These are phyloP conservation scores for Diaporthe batatas DNA, from an alignment of 2,329 filamentous ascomycete genomes.

Conservation along the genomic window DNA sequence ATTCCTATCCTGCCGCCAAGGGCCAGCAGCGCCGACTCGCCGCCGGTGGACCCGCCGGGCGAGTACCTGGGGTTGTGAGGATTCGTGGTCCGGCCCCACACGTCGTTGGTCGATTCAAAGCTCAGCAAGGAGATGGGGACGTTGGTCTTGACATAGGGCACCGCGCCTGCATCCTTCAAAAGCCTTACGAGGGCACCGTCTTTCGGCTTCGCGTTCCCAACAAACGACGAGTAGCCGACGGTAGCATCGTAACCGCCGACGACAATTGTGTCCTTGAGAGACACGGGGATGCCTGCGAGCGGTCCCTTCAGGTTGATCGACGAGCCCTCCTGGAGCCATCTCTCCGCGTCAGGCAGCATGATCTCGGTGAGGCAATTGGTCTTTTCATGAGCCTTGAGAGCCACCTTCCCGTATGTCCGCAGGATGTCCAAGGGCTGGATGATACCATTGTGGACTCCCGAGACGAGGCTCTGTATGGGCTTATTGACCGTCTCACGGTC, in stretches of 20 bases:
- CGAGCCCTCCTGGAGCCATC: constrained; percentile 69
- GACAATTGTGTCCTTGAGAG: constrained; percentile 83
- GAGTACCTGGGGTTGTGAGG: constrained; percentile 88
- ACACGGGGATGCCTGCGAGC: constrained; percentile 88
- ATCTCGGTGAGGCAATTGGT: constrained; percentile 94
- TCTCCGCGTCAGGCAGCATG: constrained; percentile 82
- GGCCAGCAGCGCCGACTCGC: constrained; percentile 85
- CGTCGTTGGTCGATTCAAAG: constrained; percentile 82
- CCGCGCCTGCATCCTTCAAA: constrained; percentile 87
- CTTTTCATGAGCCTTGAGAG: constrained; percentile 83
- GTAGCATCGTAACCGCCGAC: constrained; percentile 87
- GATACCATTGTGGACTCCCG: constrained; percentile 78
- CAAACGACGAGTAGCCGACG: constrained; percentile 83
- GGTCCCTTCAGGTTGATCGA: constrained; percentile 82
- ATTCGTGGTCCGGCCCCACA: constrained; percentile 88
- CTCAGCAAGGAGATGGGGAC: constrained; percentile 87
- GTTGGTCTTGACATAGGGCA: constrained; percentile 95
- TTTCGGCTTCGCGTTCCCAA: constrained; percentile 72
- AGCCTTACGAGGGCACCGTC: constrained; percentile 83
- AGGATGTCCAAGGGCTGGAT: constrained; percentile 79
- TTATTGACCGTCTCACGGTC: constrained; percentile 78
- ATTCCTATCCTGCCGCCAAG: constrained; percentile 89
- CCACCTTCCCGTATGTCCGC: constrained; percentile 88
- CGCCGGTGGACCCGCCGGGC: constrained; percentile 89
- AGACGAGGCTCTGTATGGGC: constrained; percentile 83